A percentile compares a stretch with the other conserved stretches of the same genome.
These are phyloP conservation scores for Botrytis tulipae DNA, from an alignment of 2,329 filamentous ascomycete species.

Conservation along the genomic window DNA sequence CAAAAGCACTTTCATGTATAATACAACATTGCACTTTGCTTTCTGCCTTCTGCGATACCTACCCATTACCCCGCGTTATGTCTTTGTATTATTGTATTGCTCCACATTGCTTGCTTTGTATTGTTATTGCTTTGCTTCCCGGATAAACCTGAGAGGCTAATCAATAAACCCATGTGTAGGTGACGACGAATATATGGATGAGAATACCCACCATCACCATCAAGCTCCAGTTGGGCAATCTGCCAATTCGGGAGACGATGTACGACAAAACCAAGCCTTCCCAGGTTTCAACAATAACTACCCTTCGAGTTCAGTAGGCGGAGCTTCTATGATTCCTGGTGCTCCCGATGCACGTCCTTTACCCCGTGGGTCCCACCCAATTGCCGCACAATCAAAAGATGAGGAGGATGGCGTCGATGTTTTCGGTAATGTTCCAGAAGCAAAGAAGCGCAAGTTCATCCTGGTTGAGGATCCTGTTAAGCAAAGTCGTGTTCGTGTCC, in stretches of 20 bases:
- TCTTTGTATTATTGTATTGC: slow-evolving; percentile 35
- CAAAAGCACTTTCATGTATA: slow-evolving; percentile 39
- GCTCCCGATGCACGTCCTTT: slow-evolving; percentile 49
- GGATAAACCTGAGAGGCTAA: slow-evolving; percentile 39
- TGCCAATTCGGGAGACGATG: slow-evolving; percentile 57
- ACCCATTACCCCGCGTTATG: slow-evolving; percentile 33
- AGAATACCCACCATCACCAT: slow-evolving; percentile 66
- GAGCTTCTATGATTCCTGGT: slow-evolving; percentile 60
- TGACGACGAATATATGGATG: slow-evolving; percentile 61
- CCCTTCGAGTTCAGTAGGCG: slow-evolving; percentile 54
- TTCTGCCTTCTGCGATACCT: slow-evolving; percentile 33
- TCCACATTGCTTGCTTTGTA: slow-evolving; percentile 24
- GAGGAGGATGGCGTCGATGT: slow-evolving; percentile 61
- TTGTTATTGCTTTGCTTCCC: slow-evolving; percentile 31
- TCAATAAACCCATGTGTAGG: slow-evolving; percentile 44
- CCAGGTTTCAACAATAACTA: slow-evolving; percentile 64
- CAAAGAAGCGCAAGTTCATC: slow-evolving; percentile 94
- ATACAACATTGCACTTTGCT: slow-evolving; percentile 40
- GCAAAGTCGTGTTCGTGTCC: slow-evolving; percentile 77
- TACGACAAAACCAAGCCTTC: slow-evolving; percentile 74
- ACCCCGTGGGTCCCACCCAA: slow-evolving; percentile 43
- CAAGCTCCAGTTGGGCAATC: slow-evolving; percentile 56
- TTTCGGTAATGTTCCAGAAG: slow-evolving; percentile 84
- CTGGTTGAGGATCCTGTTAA: slow-evolving; percentile 87
- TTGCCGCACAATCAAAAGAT: slow-evolving; percentile 38